A percentile compares a stretch with the other conserved stretches of the same genome.
These are phyloP conservation scores for Chaetomiaceae sp. DNA, from an alignment of 2,329 filamentous ascomycete species.

Conservation along the genomic window DNA sequence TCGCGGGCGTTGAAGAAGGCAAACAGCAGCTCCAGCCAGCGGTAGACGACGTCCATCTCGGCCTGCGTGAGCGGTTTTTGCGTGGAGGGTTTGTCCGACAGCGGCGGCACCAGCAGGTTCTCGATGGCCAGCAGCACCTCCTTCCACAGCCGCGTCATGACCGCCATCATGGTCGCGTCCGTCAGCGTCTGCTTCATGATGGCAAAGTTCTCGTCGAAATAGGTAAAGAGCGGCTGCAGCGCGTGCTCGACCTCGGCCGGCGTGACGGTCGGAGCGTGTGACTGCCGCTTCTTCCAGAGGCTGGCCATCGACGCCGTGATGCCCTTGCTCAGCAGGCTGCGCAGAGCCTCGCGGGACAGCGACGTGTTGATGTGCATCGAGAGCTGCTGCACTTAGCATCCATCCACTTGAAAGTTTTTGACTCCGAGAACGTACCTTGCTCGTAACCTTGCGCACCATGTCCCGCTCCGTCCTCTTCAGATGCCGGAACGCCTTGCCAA, in stretches of 20 bases:
- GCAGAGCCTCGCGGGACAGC: constrained; percentile 76
- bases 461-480: constrained; percentile 94
- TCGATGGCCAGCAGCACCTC: constrained; percentile 93
- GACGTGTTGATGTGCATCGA: constrained; percentile 89
- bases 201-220: constrained; percentile 98
- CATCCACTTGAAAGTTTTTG: background rate
- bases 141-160: constrained; percentile 98
- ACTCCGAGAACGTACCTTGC: constrained; percentile 63
- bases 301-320: constrained; percentile 69
- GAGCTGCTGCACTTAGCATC: constrained; percentile 51
- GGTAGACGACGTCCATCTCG: constrained; percentile 91
- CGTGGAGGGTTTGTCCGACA: constrained; percentile 88
- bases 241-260: constrained; percentile 74
- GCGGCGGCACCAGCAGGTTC: constrained; percentile 79
- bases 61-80: constrained; percentile 80
- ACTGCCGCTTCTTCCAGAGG: constrained; percentile 58
- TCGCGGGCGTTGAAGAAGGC: constrained; percentile 85
- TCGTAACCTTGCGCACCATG: constrained; percentile 96
- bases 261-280: constrained; percentile 55
- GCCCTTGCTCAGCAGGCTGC: constrained; percentile 65
- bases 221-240: constrained; percentile 78
- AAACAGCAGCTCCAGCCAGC: constrained; percentile 86
- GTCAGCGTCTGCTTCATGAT: constrained; percentile 98
- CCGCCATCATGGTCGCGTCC: constrained; percentile 92
- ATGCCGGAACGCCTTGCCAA: constrained; percentile 92